Percentiles rank a stretch among this genome's conserved stretches.
These are phyloP conservation scores for Ceratopteris richardii DNA, from an alignment of 75 land plant species.

Conservation along the genomic window DNA sequence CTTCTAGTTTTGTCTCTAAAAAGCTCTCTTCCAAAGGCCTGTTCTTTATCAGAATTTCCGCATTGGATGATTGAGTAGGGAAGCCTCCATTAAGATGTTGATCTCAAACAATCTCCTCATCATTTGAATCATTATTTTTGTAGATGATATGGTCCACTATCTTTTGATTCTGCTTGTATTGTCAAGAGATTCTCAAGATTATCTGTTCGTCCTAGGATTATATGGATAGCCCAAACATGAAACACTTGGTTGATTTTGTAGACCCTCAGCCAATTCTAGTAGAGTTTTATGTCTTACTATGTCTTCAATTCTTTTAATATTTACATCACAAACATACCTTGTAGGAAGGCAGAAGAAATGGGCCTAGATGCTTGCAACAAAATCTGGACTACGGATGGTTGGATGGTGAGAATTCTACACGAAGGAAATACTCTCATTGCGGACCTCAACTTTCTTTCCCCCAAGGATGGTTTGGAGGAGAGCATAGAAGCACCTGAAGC, in stretches of 20 bases:
- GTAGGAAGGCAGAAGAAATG: constrained; percentile 47
- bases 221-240: no score
- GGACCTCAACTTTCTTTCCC: constrained; percentile 14
- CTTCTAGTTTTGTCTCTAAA: constrained; percentile 13
- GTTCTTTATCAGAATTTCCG: constrained; percentile 29
- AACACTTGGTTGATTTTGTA: no score
- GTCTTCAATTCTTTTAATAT: no score
- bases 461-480: not conserved
- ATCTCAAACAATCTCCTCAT: no score
- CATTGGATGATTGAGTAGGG: no score
- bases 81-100: not conserved
- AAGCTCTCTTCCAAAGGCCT: constrained; percentile 11
- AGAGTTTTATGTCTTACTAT: no score
- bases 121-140: no score
- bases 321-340: constrained; percentile 35
- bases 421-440: constrained; percentile 24
- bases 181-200: no score
- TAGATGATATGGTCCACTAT: no score
- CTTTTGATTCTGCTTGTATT: no score
- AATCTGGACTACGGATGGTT: constrained; percentile 19
- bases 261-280: no score
- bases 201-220: no score
- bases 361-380: constrained; percentile 28
- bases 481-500: not conserved
- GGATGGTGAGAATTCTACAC: constrained; percentile 28